phyloP scores from a whole-genome alignment of 2,329 filamentous ascomycete genomes.

The Colletotrichum limetticola region DNA sequence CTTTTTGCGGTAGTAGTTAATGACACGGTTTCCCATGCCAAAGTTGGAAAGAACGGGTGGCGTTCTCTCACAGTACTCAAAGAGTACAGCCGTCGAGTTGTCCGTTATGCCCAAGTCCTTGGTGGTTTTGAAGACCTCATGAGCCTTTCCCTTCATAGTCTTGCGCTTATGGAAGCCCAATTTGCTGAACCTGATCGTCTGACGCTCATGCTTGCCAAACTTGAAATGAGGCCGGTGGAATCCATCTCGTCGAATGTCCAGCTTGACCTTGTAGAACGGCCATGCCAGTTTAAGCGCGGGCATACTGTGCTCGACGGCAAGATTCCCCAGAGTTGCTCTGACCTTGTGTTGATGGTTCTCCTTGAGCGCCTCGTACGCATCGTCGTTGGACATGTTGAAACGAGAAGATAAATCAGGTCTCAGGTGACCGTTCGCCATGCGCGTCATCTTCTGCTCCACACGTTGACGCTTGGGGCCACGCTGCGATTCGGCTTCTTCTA shows the following conservation, averaged over 20 bases:
- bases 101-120: constrained; percentile 88
- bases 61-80: constrained; percentile 96
- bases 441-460: constrained; percentile 68
- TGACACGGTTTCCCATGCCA: constrained; percentile 94
- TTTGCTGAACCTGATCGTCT: constrained; percentile 77
- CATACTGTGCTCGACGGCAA: constrained; percentile 94
- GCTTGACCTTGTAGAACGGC: constrained; percentile 93
- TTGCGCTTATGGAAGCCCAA: constrained; percentile 83
- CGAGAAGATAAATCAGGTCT: constrained; percentile 80
- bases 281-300: constrained; percentile 91
- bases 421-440: constrained; percentile 74
- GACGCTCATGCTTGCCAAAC: constrained; percentile 74
- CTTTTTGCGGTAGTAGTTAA: constrained; percentile 96
- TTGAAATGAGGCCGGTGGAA: constrained; percentile 86
- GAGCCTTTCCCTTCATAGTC: constrained; percentile 81
- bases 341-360: constrained; percentile 98
- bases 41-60: constrained; percentile 94
- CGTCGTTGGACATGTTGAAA: constrained; percentile 97
- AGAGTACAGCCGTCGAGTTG: constrained; percentile 86
- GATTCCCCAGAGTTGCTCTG: constrained; percentile 88
- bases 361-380: constrained; percentile 94
- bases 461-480: constrained; percentile 69
- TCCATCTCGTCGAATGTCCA: constrained; percentile 78
- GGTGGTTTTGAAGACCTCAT: constrained; percentile 81
- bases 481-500: constrained; percentile 79